These are phyloP conservation scores for Scytalidium sp. DNA, from an alignment of 2,329 filamentous ascomycete species.

Conservation along the genomic window DNA sequence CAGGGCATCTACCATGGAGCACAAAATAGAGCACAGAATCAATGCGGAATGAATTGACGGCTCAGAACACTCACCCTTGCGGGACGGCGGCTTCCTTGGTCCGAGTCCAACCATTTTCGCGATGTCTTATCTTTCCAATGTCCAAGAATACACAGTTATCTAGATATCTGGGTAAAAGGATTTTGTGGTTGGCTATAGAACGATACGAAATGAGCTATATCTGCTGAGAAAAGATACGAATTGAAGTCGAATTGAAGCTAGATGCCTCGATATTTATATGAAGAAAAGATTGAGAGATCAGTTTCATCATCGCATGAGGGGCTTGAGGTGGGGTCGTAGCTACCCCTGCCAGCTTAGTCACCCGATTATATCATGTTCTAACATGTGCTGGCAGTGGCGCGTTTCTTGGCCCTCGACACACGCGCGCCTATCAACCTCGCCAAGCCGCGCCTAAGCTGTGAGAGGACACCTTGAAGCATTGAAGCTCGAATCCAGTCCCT, in stretches of 20 bases:
- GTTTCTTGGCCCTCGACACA: not conserved
- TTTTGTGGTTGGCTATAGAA: no score
- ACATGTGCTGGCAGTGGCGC: not conserved
- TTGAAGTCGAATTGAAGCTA: not conserved
- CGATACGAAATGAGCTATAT: no score
- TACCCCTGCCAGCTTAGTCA: not conserved
- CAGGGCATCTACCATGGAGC: no score
- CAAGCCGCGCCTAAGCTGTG: not conserved
- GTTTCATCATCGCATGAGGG: not conserved
- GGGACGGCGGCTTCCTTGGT: slow-evolving; percentile 62
- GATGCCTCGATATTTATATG: slow-evolving; percentile 1
- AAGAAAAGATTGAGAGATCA: not conserved
- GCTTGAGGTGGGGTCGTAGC: not conserved
- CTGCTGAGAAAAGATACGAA: no score
- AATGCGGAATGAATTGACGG: not conserved
- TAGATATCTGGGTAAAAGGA: no score
- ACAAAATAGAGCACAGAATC: not conserved
- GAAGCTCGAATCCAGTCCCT: not conserved
- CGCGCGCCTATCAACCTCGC: not conserved
- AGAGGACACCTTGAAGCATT: not conserved
- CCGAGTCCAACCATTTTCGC: slow-evolving; percentile 59
- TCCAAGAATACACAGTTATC: no score
- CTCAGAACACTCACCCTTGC: slow-evolving; percentile 62
- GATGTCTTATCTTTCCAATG: no score
- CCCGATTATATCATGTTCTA: not conserved